Conservation (phyloP, 306 rosid species). For the Quercus gilva region DNA sequence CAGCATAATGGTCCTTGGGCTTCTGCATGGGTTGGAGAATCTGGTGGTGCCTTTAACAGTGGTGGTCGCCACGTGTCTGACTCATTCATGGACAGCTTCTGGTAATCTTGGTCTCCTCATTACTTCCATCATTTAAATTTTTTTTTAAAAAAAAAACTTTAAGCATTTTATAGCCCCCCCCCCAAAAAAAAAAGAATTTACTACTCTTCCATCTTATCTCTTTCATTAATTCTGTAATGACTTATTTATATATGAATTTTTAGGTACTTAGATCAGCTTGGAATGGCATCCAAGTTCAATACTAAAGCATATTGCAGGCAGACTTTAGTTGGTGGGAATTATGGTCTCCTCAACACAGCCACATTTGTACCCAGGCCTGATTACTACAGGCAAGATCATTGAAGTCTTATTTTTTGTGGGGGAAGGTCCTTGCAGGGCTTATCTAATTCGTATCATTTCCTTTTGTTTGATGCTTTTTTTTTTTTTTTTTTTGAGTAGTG, state of each 20-base stretch:
- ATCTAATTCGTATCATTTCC: slow-evolving; percentile 10
- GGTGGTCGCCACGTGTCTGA: slow-evolving; percentile 78
- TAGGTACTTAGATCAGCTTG: slow-evolving; percentile 99
- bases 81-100: slow-evolving; percentile 82
- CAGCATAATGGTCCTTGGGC: slow-evolving; percentile 73
- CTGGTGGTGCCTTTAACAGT: slow-evolving; percentile 96
- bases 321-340: slow-evolving; percentile 87
- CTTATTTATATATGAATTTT: slow-evolving; percentile 14
- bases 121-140: slow-evolving; percentile 13
- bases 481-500: slow-evolving; percentile 52
- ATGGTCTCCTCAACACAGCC: slow-evolving; percentile 77
- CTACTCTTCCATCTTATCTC: not conserved
- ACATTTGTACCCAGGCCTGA: slow-evolving; percentile 91
- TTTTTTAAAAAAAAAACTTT: not conserved
- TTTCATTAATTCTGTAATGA: not conserved
- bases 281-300: slow-evolving; percentile 75
- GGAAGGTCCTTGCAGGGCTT: slow-evolving; percentile 1
- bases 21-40: slow-evolving; percentile 93
- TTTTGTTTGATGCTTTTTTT: slow-evolving; percentile 22
- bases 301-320: slow-evolving; percentile 90
- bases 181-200: not conserved
- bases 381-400: slow-evolving; percentile 68
- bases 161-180: not conserved
- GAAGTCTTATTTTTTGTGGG: not conserved
- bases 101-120: slow-evolving; percentile 53